Evolutionary conservation across 345 rosid genomes (phyloP).

Genomic region (Camelina neglecta): DNA sequence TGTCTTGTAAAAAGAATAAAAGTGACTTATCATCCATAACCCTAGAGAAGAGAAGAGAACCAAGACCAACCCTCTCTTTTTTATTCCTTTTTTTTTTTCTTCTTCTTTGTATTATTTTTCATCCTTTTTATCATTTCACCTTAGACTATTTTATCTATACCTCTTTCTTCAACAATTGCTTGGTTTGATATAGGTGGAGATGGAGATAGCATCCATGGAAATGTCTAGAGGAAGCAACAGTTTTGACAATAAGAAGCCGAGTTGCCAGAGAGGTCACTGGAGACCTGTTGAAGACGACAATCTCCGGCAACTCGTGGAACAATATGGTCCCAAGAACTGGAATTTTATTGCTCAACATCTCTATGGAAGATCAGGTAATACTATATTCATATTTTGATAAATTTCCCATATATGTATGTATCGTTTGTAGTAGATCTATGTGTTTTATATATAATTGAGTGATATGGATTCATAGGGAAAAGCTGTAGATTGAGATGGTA

Average conservation of each 20-base stretch:
- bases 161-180: slow-evolving; percentile 40
- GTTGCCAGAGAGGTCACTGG: slow-evolving; percentile 72
- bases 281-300: slow-evolving; percentile 66
- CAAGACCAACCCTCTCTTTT: slow-evolving; percentile 44
- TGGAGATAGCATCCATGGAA: slow-evolving; percentile 47
- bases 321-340: slow-evolving; percentile 69
- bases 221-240: slow-evolving; percentile 46
- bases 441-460: background rate
- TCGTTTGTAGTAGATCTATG: background rate
- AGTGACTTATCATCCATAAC: slow-evolving; percentile 55
- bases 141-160: slow-evolving; percentile 35
- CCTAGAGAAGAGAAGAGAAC: slow-evolving; percentile 43
- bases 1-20: slow-evolving; percentile 49
- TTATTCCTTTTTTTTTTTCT: slow-evolving; percentile 29
- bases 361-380: slow-evolving; percentile 61
- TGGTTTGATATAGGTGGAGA: slow-evolving; percentile 31
- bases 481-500: slow-evolving; percentile 83
- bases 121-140: slow-evolving; percentile 43
- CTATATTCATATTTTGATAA: slow-evolving; percentile 1
- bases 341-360: slow-evolving; percentile 67
- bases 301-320: slow-evolving; percentile 58
- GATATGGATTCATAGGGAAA: slow-evolving; percentile 50
- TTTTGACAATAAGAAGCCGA: slow-evolving; percentile 42
- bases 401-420: background rate
- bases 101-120: slow-evolving; percentile 21